Percentiles rank a stretch among this genome's conserved stretches.
Conservation (phyloP, 2,329 filamentous ascomycete species). For the Sporothrix mexicana region DNA sequence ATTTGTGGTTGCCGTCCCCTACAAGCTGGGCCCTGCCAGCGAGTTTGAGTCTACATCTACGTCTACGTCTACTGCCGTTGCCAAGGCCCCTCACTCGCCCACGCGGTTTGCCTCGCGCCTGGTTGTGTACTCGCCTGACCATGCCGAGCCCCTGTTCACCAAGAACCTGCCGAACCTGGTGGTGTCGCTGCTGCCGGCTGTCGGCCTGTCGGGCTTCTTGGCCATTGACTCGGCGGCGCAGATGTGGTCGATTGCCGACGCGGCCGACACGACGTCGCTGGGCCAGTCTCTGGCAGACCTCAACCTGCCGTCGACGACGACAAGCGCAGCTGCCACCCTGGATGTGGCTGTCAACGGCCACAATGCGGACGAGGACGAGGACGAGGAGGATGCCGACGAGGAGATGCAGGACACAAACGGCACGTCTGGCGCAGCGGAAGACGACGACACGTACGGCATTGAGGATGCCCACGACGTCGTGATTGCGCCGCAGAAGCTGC, state of each 20-base stretch:
- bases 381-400: slow-evolving; percentile 49
- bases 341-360: slow-evolving; percentile 41
- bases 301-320: slow-evolving; percentile 46
- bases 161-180: slow-evolving; percentile 63
- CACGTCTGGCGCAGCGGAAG: slow-evolving; percentile 44
- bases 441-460: slow-evolving; percentile 43
- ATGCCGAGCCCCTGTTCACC: slow-evolving; percentile 64
- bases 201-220: slow-evolving; percentile 72
- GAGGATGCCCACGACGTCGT: slow-evolving; percentile 61
- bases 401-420: slow-evolving; percentile 53
- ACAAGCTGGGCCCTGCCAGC: slow-evolving; percentile 31
- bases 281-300: slow-evolving; percentile 63
- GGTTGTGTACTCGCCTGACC: slow-evolving; percentile 67
- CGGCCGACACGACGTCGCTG: slow-evolving; percentile 60
- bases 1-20: slow-evolving; percentile 66
- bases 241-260: slow-evolving; percentile 67
- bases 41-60: not conserved
- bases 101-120: slow-evolving; percentile 58
- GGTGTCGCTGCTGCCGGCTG: slow-evolving; percentile 69
- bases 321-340: slow-evolving; percentile 47
- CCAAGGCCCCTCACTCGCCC: not conserved
- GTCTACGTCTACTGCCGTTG: not conserved
- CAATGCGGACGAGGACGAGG: slow-evolving; percentile 40
- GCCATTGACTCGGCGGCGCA: slow-evolving; percentile 77
- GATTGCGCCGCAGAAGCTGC: slow-evolving; percentile 70